Base-by-base conservation (phyloP, 345 rosid genomes). In the Euphorbia tirucalli region DNA sequence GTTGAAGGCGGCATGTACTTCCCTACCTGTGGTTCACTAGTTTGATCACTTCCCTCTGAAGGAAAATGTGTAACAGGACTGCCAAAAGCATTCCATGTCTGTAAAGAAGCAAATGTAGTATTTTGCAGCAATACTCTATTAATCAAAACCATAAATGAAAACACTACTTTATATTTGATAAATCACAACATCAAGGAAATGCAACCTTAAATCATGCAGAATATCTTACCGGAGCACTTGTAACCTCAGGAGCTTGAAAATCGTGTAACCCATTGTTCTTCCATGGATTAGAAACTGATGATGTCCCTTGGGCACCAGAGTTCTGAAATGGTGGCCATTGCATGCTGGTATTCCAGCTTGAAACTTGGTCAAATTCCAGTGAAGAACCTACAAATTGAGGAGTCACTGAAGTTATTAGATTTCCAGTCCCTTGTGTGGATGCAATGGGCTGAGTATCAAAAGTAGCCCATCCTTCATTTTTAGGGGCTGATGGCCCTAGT, bases 401-500 rank as follows among this genome's bases (percentile, higher is more conserved):
- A 66, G 74, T 50, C 39, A 32, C 69, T 43, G 83, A 71, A 83
- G 77, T 61, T 30, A 74, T 54, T 58, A 65, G 46, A 77, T 66
- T 77, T 72, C 56, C 77, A 66, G 65, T 66, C 71, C 75, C 85
- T 31, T 76, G 68, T 28, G 49, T 55, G 31, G 87, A 75, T 64
- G 80, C 54, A 66, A 78, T 78, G 56, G 87, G 83, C 56, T 81
- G 70, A 72, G 86, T 85, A 71, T 90, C 97, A 84, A 95, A 95
- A 58, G 92, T 92, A 46, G 98, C 97, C 98, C 98, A 95, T 73
- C 96, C 98, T 77, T 87, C 90, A 74, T 87, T 82, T 74, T 83
- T 85, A 37, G 92, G 74, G 5, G 64, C 62, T 55, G 86, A 54
- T 30, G 79, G 72, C 64, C 84, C 88, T 52, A 71, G 67, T 28